Conservation (phyloP, 768 basidiomycete species). For the Mycena belliarum region DNA sequence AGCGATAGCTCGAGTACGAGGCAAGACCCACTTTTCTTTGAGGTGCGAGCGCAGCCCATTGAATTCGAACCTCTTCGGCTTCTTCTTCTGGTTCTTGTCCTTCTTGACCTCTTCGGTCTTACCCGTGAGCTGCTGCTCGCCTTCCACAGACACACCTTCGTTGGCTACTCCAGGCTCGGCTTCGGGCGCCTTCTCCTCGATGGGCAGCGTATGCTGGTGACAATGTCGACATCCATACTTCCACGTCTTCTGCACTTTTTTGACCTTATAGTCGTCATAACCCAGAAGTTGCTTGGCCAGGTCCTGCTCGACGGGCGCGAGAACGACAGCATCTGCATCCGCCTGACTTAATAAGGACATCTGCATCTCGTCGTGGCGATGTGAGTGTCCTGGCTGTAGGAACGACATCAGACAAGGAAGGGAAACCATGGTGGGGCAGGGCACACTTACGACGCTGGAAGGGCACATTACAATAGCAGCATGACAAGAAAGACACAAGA, state of each 20-base stretch:
- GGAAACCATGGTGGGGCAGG: neutral
- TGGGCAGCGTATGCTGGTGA: slow-evolving; percentile 5
- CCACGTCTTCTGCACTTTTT: slow-evolving; percentile 32
- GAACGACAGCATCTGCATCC: slow-evolving; percentile 22
- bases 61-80: slow-evolving; percentile 42
- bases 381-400: slow-evolving; percentile 58
- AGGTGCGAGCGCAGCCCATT: slow-evolving; percentile 63
- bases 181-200: slow-evolving; percentile 4
- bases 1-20: neutral
- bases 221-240: slow-evolving; percentile 61
- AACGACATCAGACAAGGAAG: neutral
- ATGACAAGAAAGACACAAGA: slow-evolving; percentile 54
- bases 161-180: neutral
- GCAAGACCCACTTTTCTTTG: slow-evolving; percentile 54
- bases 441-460: slow-evolving; percentile 42
- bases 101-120: slow-evolving; percentile 3
- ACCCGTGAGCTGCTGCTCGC: slow-evolving; percentile 6
- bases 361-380: slow-evolving; percentile 59
- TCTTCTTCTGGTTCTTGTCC: slow-evolving; percentile 17
- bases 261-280: slow-evolving; percentile 22
- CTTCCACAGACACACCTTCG: neutral
- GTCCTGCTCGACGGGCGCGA: slow-evolving; percentile 24
- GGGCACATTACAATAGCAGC: slow-evolving; percentile 50
- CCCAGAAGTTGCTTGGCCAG: slow-evolving; percentile 24
- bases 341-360: slow-evolving; percentile 34